phyloP scores from a whole-genome alignment of 2,329 filamentous ascomycete genomes.

The Xylaria sp. region DNA sequence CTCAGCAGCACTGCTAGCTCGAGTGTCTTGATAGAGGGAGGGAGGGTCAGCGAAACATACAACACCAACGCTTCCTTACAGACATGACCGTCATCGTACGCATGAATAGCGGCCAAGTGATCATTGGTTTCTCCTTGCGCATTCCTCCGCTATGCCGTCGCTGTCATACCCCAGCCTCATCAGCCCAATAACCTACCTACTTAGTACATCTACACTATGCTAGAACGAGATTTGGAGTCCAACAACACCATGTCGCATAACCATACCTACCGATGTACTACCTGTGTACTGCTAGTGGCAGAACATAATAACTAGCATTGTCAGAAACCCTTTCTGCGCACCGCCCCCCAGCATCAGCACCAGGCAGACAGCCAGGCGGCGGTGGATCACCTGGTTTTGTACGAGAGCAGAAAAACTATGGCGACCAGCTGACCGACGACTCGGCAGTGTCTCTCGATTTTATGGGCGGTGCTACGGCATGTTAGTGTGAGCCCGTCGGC shows the following conservation, averaged over 20 bases:
- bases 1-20: not conserved
- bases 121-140: conserved; percentile 1
- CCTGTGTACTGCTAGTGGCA: not conserved
- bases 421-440: conserved; percentile 30
- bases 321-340: conserved; percentile 2
- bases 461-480: conserved; percentile 22
- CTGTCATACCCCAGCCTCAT: not conserved
- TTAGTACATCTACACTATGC: not conserved
- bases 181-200: not conserved
- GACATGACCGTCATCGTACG: conserved; percentile 3
- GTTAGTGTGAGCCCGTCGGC: conserved; percentile 12
- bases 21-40: not conserved
- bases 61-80: not conserved
- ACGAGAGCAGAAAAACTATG: conserved; percentile 12
- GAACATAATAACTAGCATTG: not conserved
- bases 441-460: conserved; percentile 11
- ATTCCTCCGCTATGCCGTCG: not conserved
- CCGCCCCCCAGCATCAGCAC: conserved; percentile 21
- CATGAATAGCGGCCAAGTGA: conserved; percentile 16
- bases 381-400: conserved; percentile 31
- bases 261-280: not conserved
- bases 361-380: conserved; percentile 21
- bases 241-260: not conserved
- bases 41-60: conserved; percentile 18
- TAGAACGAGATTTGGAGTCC: not conserved